phyloP scores from a whole-genome alignment of 345 rosid genomes.

The Dipteronia dyeriana region DNA sequence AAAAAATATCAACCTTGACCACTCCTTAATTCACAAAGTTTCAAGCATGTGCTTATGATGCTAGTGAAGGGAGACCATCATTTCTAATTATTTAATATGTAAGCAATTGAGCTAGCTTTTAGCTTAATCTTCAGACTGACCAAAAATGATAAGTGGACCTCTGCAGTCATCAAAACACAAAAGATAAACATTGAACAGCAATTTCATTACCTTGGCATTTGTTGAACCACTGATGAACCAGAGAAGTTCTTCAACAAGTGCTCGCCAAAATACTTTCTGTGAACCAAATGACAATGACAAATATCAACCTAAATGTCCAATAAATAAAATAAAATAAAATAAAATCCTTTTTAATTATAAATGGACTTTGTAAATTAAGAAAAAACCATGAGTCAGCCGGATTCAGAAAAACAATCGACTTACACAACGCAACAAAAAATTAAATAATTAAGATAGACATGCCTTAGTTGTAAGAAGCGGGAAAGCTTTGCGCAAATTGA shows the following conservation, averaged over 20 bases:
- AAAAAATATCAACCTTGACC: neutral
- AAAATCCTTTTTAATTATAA: neutral
- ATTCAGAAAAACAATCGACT: neutral
- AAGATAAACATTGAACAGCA: conserved; percentile 1
- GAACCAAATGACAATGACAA: conserved; percentile 30
- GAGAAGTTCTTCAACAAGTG: conserved; percentile 94
- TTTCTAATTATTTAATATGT: neutral
- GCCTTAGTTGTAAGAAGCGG: conserved; percentile 91
- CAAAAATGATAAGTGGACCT: neutral
- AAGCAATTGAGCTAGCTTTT: neutral
- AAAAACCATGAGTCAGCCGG: neutral
- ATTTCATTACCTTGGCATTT: conserved; percentile 69
- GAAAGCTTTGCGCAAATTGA: conserved; percentile 80
- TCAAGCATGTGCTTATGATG: neutral
- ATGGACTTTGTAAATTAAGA: neutral
- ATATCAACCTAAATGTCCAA: conserved; percentile 19
- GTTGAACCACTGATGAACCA: conserved; percentile 99
- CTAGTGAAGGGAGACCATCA: neutral
- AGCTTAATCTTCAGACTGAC: neutral
- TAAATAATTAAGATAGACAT: conserved; percentile 19
- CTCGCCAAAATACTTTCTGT: conserved; percentile 97
- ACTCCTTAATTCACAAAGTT: neutral
- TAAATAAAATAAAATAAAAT: neutral
- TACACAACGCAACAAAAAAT: neutral
- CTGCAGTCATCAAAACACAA: conserved; percentile 12